These are phyloP conservation scores for Epichloe amarillans DNA, from an alignment of 2,329 filamentous ascomycete species.

Conservation along the genomic window DNA sequence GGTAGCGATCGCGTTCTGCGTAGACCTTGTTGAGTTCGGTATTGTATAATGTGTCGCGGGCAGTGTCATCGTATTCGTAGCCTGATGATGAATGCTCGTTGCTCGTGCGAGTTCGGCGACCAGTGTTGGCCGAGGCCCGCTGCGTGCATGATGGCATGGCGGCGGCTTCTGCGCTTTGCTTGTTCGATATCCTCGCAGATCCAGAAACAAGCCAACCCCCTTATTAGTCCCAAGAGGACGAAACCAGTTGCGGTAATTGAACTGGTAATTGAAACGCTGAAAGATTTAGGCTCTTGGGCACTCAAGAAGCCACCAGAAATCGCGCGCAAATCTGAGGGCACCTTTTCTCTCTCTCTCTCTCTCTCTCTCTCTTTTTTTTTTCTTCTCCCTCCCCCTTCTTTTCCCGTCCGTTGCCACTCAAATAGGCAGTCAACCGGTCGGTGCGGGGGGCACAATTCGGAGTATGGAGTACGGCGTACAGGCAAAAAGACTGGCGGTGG, in stretches of 20 bases:
- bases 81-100: constrained; percentile 1
- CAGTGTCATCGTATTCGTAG: constrained; percentile 8
- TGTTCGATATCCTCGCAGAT: neutral
- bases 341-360: neutral
- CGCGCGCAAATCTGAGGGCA: neutral
- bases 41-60: constrained; percentile 9
- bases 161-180: neutral
- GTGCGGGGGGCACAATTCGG: neutral
- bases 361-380: too few species aligned
- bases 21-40: constrained; percentile 13
- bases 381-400: neutral
- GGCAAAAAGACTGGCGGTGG: neutral
- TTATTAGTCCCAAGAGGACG: neutral
- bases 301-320: neutral
- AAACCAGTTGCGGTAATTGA: neutral
- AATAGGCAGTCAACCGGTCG: neutral
- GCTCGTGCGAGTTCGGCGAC: constrained; percentile 6
- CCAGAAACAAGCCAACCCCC: neutral
- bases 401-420: neutral
- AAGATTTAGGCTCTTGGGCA: neutral
- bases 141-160: constrained; percentile 7
- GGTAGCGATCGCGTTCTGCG: constrained; percentile 13
- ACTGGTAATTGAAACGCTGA: neutral
- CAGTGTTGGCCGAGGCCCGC: constrained; percentile 9
- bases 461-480: neutral